A percentile compares a stretch with the other conserved stretches of the same genome.
Evolutionary conservation across 805 yeast genomes (phyloP).

Genomic region (Schwanniomyces occidentalis): DNA sequence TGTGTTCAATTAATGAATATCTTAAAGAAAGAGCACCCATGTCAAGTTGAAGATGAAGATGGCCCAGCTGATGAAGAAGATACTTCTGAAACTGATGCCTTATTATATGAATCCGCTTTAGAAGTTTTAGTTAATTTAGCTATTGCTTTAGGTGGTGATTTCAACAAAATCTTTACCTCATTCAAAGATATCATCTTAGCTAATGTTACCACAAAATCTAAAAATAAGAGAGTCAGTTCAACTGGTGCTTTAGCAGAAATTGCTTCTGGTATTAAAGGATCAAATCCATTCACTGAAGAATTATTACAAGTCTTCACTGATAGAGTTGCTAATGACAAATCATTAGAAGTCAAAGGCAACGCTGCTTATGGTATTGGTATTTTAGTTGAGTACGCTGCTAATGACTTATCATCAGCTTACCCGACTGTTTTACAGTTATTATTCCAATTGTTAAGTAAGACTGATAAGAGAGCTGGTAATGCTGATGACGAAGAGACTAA

Average conservation of each 20-base stretch:
- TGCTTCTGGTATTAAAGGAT: conserved; percentile 65
- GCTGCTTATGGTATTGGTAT: conserved; percentile 96
- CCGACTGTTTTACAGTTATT: conserved; percentile 73
- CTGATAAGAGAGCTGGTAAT: conserved; percentile 53
- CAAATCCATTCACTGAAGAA: conserved; percentile 68
- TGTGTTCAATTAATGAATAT: conserved; percentile 72
- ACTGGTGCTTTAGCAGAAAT: conserved; percentile 93
- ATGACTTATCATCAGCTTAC: conserved; percentile 64
- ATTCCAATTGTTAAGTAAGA: conserved; percentile 75
- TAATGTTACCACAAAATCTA: conserved; percentile 60
- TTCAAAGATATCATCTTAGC: conserved; percentile 65
- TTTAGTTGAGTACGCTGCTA: conserved; percentile 52
- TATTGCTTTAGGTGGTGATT: conserved; percentile 74
- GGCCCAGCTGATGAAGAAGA: conserved; percentile 60
- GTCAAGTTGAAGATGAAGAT: conserved; percentile 73
- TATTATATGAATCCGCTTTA: conserved; percentile 78
- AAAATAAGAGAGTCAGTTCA: conserved; percentile 75
- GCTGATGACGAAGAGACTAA: conserved; percentile 65
- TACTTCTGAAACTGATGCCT: conserved; percentile 51
- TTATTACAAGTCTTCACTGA: conserved; percentile 68
- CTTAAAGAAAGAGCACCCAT: conserved; percentile 79
- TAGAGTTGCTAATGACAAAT: conserved; percentile 70
- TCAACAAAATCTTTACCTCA: conserved; percentile 66
- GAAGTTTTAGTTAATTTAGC: conserved; percentile 83
- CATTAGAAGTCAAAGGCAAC: conserved; percentile 87